Evolutionary conservation across 179 eudicot species (phyloP).

Genomic region (Gypsophila paniculata): DNA sequence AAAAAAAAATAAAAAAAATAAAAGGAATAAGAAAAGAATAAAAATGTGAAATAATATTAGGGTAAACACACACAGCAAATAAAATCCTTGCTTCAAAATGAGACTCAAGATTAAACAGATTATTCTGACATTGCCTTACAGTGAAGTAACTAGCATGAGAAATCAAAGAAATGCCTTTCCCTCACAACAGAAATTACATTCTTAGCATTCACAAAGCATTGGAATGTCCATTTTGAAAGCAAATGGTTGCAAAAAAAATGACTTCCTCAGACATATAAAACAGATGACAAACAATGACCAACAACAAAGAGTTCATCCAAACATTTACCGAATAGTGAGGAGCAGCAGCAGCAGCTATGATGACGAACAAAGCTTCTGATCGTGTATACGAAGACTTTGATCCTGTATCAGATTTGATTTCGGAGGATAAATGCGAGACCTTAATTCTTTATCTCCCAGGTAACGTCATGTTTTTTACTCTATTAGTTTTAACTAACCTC

Average conservation of each 20-base stretch:
- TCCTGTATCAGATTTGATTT: slow-evolving; percentile 25
- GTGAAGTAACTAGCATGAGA: slow-evolving; percentile 14
- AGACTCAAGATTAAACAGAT: slow-evolving; percentile 15
- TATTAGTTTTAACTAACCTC: neutral
- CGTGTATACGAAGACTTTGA: slow-evolving; percentile 26
- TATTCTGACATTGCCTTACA: slow-evolving; percentile 11
- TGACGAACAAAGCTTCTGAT: slow-evolving; percentile 20
- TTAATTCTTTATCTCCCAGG: slow-evolving; percentile 30
- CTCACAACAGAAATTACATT: slow-evolving; percentile 18
- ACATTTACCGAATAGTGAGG: slow-evolving; percentile 3
- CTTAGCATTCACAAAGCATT: slow-evolving; percentile 18
- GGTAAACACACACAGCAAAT: neutral
- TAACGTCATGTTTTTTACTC: slow-evolving; percentile 3
- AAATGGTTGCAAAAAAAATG: slow-evolving; percentile 7
- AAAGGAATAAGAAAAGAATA: too few species aligned
- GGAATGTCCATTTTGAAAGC: slow-evolving; percentile 26
- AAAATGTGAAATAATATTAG: too few species aligned
- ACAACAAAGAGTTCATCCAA: neutral
- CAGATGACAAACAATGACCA: slow-evolving; percentile 9
- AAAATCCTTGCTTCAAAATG: slow-evolving; percentile 17
- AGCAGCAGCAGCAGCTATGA: neutral
- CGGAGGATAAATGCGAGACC: slow-evolving; percentile 26
- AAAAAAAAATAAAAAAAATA: too few species aligned
- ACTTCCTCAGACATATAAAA: neutral
- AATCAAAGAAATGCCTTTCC: slow-evolving; percentile 28